Base-by-base conservation (phyloP, 1,139 yeast genomes). In the Candida anutae region DNA sequence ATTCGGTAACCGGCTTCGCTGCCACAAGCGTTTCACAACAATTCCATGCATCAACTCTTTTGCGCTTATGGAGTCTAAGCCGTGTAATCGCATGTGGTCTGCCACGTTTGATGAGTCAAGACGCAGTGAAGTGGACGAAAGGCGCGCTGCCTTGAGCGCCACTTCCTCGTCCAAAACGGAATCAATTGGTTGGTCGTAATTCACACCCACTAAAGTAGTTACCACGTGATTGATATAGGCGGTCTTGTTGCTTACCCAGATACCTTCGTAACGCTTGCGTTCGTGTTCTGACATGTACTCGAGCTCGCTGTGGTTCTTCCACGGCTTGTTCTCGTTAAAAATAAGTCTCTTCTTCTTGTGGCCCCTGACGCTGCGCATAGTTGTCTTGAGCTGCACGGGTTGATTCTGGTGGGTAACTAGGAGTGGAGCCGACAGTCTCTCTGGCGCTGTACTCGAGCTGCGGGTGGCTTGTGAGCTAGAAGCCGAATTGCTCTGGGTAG, bases 281-380 rank as follows among this genome's bases (percentile, higher is more conserved):
- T 90, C 97, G 21, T 64, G 69, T 16, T 79, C 87, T 0, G 81
- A 69, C 9, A 87, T 66, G 29, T 58, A 63, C 26, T 62, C 63
- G 8, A 77, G 63, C 36, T 76, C 82, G 23, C 62, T 63, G 48
- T 85, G 95, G 45, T 84, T 78, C 45, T 88, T 90, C 97, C 98
- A 90, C 0, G 97, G 97, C 50, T 88, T 87, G 38, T 83, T 85
- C 42, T 83, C 95, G 48, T 90, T 81, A 50, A 90, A 88, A 14
- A 55, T 50, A 24, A 62, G 55, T 41, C 64, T 67, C 37, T 58
- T 61, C 15, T 58, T 63, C 31, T 54, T 58, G 31, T 53, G 58
- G 40, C 64, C 68, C 15, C 14, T 22, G 26, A 68, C 66, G 38
- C 74, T 74, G 29, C 94, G 62, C 77, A 84, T 71, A 2, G 94